Evolutionary conservation across 495 filamentous ascomycete species (phyloP).

Genomic region (Cairneyella variabilis): DNA sequence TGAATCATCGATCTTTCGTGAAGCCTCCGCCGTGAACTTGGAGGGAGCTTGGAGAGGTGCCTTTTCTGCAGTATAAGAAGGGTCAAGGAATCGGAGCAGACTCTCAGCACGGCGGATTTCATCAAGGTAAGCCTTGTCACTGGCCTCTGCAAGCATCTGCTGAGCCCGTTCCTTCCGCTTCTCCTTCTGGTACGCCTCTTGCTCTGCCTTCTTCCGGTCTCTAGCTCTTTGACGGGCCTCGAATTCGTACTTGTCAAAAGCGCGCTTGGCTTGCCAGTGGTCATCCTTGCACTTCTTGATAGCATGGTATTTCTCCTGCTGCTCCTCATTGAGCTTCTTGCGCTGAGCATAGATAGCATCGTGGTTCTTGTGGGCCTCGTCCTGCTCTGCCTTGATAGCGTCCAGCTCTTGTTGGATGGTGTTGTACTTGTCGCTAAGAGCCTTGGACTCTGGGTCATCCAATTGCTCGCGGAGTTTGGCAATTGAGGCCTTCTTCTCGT

Average conservation of each 20-base stretch:
- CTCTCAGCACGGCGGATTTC: slow-evolving; percentile 85
- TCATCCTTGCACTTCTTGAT: slow-evolving; percentile 83
- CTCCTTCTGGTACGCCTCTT: slow-evolving; percentile 66
- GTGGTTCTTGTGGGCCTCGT: slow-evolving; percentile 80
- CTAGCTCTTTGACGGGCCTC: slow-evolving; percentile 56
- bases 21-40: slow-evolving; percentile 70
- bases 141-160: slow-evolving; percentile 85
- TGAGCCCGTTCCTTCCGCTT: slow-evolving; percentile 81
- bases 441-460: slow-evolving; percentile 90
- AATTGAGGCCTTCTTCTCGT: slow-evolving; percentile 78
- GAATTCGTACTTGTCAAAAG: slow-evolving; percentile 74
- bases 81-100: slow-evolving; percentile 88
- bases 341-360: slow-evolving; percentile 86
- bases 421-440: slow-evolving; percentile 77
- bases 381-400: slow-evolving; percentile 82
- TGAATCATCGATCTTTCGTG: slow-evolving; percentile 75
- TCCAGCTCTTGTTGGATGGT: slow-evolving; percentile 82
- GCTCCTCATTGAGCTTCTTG: slow-evolving; percentile 72
- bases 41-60: slow-evolving; percentile 55
- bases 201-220: slow-evolving; percentile 76
- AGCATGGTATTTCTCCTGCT: slow-evolving; percentile 75
- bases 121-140: slow-evolving; percentile 79
- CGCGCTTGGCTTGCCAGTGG: slow-evolving; percentile 73
- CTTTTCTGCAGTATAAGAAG: slow-evolving; percentile 63
- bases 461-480: slow-evolving; percentile 78